phyloP scores from a whole-genome alignment of 768 basidiomycete genomes.

The Boletus sp. region DNA sequence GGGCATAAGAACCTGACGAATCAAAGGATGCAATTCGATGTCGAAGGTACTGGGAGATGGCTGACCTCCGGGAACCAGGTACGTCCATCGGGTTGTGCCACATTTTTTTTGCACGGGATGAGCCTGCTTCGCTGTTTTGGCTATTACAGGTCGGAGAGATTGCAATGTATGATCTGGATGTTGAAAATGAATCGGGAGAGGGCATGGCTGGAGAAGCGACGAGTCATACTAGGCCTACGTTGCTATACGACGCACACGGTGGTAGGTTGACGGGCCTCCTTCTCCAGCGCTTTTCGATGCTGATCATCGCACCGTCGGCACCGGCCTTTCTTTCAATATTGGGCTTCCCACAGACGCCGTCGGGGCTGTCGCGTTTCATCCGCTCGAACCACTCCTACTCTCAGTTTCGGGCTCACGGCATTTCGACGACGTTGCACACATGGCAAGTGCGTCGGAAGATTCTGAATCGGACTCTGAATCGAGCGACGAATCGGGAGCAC shows the following conservation, averaged over 20 bases:
- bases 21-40: conserved; percentile 75
- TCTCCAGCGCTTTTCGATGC: not conserved
- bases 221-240: conserved; percentile 24
- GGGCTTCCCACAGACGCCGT: conserved; percentile 54
- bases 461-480: conserved; percentile 21
- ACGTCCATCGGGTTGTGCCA: conserved; percentile 12
- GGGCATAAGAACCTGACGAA: conserved; percentile 47
- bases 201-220: not conserved
- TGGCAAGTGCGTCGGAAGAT: not conserved
- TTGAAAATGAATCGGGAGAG: conserved; percentile 4
- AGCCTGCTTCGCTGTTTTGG: not conserved
- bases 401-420: conserved; percentile 80
- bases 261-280: conserved; percentile 42
- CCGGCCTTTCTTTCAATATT: not conserved
- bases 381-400: conserved; percentile 52
- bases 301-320: not conserved
- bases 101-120: not conserved
- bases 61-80: conserved; percentile 71
- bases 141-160: conserved; percentile 53
- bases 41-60: conserved; percentile 66
- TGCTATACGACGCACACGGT: conserved; percentile 52
- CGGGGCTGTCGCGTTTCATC: conserved; percentile 74
- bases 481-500: conserved; percentile 5
- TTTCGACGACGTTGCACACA: conserved; percentile 36
- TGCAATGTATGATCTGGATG: conserved; percentile 53